Percentiles rank a stretch among this genome's conserved stretches.
phyloP scores from a whole-genome alignment of 75 land plant genomes.

The Cunninghamia lanceolata region DNA sequence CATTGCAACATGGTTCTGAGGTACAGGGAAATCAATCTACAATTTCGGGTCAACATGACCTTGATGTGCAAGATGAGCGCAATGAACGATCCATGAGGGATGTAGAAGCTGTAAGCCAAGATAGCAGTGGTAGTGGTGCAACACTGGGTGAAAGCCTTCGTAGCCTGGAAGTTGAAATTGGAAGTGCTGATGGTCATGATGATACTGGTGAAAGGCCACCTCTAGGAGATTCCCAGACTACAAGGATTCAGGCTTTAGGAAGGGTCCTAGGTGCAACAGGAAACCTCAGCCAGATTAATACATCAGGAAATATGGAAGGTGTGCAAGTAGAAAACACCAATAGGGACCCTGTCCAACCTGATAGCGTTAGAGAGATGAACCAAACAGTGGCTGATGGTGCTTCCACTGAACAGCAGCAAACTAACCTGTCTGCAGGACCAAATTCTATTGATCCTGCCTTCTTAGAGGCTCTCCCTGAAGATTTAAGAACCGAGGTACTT shows the following conservation, averaged over 20 bases:
- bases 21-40: conserved; percentile 9
- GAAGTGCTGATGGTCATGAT: conserved; percentile 98
- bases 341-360: conserved; percentile 39
- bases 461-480: conserved; percentile 98
- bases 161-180: conserved; percentile 97
- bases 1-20: neutral
- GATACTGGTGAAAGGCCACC: conserved; percentile 62
- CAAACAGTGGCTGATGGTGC: conserved; percentile 31
- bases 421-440: conserved; percentile 32
- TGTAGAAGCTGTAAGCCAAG: conserved; percentile 91
- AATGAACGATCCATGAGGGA: conserved; percentile 65
- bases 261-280: conserved; percentile 10
- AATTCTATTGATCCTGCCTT: conserved; percentile 96
- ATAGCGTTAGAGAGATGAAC: neutral
- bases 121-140: conserved; percentile 94
- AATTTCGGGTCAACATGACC: conserved; percentile 24
- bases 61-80: conserved; percentile 79
- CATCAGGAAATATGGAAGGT: conserved; percentile 47
- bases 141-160: conserved; percentile 93
- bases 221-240: conserved; percentile 37
- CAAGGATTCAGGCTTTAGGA: conserved; percentile 16
- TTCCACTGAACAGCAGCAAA: conserved; percentile 36
- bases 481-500: conserved; percentile 92
- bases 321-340: conserved; percentile 45
- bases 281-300: conserved; percentile 31